A percentile compares a stretch with the other conserved stretches of the same genome.
Evolutionary conservation across 805 yeast species (phyloP).

Genomic region (Yamadazyma takamatsuzukensis): DNA sequence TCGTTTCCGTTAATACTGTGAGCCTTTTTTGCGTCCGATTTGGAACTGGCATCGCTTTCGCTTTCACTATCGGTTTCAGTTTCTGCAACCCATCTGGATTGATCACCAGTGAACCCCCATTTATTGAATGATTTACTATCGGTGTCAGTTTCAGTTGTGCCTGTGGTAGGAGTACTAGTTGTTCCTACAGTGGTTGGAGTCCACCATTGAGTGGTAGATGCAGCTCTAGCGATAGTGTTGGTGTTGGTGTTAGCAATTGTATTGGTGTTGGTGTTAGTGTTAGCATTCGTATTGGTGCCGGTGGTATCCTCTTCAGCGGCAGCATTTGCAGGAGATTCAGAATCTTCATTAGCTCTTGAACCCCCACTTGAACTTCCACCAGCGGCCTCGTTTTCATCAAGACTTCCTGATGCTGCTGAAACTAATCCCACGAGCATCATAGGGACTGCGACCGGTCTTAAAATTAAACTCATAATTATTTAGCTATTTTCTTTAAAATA

Average conservation of each 20-base stretch:
- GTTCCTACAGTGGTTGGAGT: constrained; percentile 13
- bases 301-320: constrained; percentile 5
- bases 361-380: constrained; percentile 2
- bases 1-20: constrained; percentile 14
- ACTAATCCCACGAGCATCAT: background rate
- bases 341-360: constrained; percentile 3
- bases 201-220: constrained; percentile 13
- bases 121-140: constrained; percentile 28
- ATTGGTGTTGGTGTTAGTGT: constrained; percentile 7
- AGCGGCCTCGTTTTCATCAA: constrained; percentile 7
- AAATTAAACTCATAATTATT: constrained; percentile 5
- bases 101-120: constrained; percentile 41
- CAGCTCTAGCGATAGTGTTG: constrained; percentile 8
- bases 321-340: constrained; percentile 4
- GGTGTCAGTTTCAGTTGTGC: constrained; percentile 6
- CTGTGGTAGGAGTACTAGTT: constrained; percentile 12
- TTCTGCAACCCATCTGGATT: constrained; percentile 29
- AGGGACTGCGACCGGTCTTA: constrained; percentile 3
- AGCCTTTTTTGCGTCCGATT: constrained; percentile 9
- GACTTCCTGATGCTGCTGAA: constrained; percentile 12
- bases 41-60: constrained; percentile 9
- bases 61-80: constrained; percentile 5
- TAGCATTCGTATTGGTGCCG: constrained; percentile 7
- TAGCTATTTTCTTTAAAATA: background rate
- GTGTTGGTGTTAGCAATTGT: constrained; percentile 4